Conservation (phyloP, 75 land plant species). For the Cupressus sempervirens region DNA sequence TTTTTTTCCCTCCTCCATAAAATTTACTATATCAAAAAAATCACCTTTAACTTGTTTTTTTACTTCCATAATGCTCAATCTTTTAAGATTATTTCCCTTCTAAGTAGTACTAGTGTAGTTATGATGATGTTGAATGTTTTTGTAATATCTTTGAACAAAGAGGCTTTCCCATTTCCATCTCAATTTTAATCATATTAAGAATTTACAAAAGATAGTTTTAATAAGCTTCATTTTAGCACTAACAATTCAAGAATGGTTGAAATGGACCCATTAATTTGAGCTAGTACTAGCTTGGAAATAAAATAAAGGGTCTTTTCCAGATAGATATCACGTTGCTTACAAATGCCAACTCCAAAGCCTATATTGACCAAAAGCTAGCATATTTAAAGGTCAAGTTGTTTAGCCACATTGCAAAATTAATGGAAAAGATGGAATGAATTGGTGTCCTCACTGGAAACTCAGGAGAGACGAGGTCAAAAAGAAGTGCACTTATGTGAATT, state of each 20-base stretch:
- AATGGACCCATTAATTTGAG: conserved; percentile 9
- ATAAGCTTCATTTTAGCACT: no score
- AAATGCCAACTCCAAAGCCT: not conserved
- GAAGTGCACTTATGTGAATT: conserved; percentile 8
- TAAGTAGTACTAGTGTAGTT: no score
- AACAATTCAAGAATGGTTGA: not conserved
- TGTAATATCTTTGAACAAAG: no score
- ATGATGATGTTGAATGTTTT: no score
- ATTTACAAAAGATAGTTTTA: no score
- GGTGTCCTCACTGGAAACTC: conserved; percentile 20
- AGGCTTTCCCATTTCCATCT: no score
- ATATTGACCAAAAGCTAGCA: not conserved
- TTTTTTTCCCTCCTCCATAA: no score
- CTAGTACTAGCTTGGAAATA: not conserved
- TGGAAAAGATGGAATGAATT: conserved; percentile 38
- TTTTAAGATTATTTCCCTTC: no score
- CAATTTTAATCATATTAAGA: no score
- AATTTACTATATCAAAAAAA: no score
- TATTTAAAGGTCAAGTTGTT: conserved; percentile 13
- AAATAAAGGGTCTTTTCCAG: conserved; percentile 5
- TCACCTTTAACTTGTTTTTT: no score
- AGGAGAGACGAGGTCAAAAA: conserved; percentile 13
- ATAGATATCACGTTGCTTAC: conserved; percentile 12
- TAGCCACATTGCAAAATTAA: conserved; percentile 15
- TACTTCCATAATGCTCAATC: no score